These are phyloP conservation scores for Globisporangium cederbergense DNA, from an alignment of 352 stramenopile species.

Conservation along the genomic window DNA sequence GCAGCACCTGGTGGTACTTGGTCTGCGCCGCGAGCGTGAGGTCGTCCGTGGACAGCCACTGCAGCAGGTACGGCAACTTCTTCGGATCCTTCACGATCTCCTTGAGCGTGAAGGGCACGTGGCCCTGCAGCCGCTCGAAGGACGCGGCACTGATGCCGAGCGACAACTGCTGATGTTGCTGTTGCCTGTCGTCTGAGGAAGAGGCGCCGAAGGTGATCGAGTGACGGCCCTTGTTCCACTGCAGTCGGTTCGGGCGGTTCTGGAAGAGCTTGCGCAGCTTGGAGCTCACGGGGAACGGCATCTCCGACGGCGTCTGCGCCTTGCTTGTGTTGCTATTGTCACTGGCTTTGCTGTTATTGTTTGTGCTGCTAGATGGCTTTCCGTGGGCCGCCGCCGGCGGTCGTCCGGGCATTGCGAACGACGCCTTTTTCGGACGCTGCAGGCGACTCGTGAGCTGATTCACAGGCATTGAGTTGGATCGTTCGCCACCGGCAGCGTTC, in stretches of 20 bases:
- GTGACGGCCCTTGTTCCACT: constrained; percentile 40
- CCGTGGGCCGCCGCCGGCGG: background rate
- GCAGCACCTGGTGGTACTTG: constrained; percentile 81
- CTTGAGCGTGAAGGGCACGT: constrained; percentile 80
- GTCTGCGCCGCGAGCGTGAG: constrained; percentile 27
- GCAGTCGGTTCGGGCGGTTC: constrained; percentile 45
- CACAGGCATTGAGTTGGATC: constrained; percentile 31
- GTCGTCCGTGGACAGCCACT: constrained; percentile 65
- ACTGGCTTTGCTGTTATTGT: background rate
- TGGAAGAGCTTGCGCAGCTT: constrained; percentile 73
- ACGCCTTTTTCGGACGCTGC: constrained; percentile 27
- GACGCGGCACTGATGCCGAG: constrained; percentile 49
- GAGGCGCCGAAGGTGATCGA: background rate
- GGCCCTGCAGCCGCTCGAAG: constrained; percentile 70
- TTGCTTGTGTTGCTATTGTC: background rate
- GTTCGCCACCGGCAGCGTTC: background rate
- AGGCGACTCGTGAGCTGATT: constrained; percentile 25
- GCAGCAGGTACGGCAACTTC: constrained; percentile 77
- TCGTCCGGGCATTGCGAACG: constrained; percentile 18
- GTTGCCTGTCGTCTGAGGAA: constrained; percentile 15
- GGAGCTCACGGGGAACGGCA: constrained; percentile 66
- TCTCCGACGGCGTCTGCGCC: background rate
- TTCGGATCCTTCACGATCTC: constrained; percentile 86
- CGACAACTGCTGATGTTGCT: constrained; percentile 42
- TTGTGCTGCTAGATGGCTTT: background rate